phyloP scores from a whole-genome alignment of 805 yeast genomes.

The Wickerhamomyces strasburgensis region DNA sequence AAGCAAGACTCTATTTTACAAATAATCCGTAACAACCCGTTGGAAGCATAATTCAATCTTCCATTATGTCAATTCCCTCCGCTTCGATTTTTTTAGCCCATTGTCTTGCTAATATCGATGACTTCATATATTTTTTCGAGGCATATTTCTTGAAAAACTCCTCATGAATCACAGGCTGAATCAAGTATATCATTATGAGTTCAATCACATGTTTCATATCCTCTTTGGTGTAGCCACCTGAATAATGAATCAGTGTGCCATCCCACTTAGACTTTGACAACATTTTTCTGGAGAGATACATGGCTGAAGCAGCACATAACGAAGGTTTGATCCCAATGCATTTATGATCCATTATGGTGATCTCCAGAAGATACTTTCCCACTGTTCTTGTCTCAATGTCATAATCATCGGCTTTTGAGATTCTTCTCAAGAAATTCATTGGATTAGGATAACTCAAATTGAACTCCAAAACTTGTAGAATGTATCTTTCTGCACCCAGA shows the following conservation, averaged over 20 bases:
- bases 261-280: slow-evolving; percentile 70
- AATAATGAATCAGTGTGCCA: slow-evolving; percentile 80
- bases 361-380: slow-evolving; percentile 80
- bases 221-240: slow-evolving; percentile 79
- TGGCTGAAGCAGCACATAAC: slow-evolving; percentile 78
- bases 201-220: slow-evolving; percentile 69
- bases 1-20: too few species aligned
- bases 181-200: slow-evolving; percentile 69
- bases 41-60: neutral
- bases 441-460: slow-evolving; percentile 85
- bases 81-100: slow-evolving; percentile 63
- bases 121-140: slow-evolving; percentile 80
- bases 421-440: slow-evolving; percentile 81
- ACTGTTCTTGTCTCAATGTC: slow-evolving; percentile 78
- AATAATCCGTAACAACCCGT: neutral
- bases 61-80: slow-evolving; percentile 13
- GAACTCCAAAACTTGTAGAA: slow-evolving; percentile 66
- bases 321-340: slow-evolving; percentile 75
- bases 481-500: slow-evolving; percentile 74
- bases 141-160: slow-evolving; percentile 92
- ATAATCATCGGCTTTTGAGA: slow-evolving; percentile 87
- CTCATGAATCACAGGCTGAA: slow-evolving; percentile 79
- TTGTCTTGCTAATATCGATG: slow-evolving; percentile 69
- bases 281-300: slow-evolving; percentile 76
- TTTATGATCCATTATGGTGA: slow-evolving; percentile 67